phyloP scores from a whole-genome alignment of 108 stramenopile species.

The Nitzschia sp. region DNA sequence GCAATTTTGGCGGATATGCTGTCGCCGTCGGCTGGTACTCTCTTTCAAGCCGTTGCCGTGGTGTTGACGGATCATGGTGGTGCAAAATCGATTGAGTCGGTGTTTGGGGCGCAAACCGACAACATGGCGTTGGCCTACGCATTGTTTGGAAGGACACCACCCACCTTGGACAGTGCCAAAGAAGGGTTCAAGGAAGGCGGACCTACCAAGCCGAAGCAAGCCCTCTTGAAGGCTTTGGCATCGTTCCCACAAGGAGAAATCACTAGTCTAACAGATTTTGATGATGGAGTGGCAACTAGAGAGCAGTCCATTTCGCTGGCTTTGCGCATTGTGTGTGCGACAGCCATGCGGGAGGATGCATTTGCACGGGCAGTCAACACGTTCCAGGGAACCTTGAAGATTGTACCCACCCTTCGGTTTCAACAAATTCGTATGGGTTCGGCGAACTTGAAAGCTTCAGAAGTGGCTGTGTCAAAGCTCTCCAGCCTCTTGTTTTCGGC shows the following conservation, averaged over 20 bases:
- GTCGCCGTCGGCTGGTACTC: constrained; percentile 44
- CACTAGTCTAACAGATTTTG: constrained; percentile 23
- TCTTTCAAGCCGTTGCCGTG: constrained; percentile 49
- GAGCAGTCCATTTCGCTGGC: constrained; percentile 52
- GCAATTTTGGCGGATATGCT: constrained; percentile 34
- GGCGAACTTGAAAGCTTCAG: constrained; percentile 12
- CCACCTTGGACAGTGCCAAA: constrained; percentile 43
- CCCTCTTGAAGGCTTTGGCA: constrained; percentile 37
- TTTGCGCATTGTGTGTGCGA: constrained; percentile 67
- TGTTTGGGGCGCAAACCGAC: constrained; percentile 39
- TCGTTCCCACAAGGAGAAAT: constrained; percentile 36
- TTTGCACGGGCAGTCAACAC: constrained; percentile 44
- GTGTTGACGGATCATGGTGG: constrained; percentile 45
- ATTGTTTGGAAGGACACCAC: constrained; percentile 64
- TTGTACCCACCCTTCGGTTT: constrained; percentile 42
- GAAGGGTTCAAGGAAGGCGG: constrained; percentile 41
- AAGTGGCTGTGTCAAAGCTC: constrained; percentile 32
- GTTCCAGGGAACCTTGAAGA: constrained; percentile 24
- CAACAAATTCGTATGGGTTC: constrained; percentile 22
- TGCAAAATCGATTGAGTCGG: constrained; percentile 34
- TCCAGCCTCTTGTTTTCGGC: constrained; percentile 19
- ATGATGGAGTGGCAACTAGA: constrained; percentile 55
- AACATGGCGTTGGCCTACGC: constrained; percentile 53
- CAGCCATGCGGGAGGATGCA: constrained; percentile 59
- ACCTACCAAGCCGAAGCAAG: constrained; percentile 44